Percentiles rank a stretch among this genome's conserved stretches.
These are phyloP conservation scores for Cladochytrium replicatum DNA, from an alignment of 192 early-diverging fungal species.

Conservation along the genomic window DNA sequence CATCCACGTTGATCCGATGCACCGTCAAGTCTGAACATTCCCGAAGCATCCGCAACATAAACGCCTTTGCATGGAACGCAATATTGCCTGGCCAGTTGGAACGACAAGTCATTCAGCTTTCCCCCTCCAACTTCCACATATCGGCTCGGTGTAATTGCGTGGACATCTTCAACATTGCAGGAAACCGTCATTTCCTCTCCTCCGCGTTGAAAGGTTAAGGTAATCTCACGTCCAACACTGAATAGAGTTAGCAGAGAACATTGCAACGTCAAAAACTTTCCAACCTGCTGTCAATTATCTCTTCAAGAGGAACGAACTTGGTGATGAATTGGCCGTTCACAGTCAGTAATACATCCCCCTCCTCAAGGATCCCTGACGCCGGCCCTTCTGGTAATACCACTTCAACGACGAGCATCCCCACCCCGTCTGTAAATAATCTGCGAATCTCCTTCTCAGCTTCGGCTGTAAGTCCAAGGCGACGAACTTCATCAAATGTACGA, in stretches of 20 bases:
- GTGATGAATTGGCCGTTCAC: constrained; percentile 65
- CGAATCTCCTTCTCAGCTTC: constrained; percentile 55
- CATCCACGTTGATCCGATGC: constrained; percentile 51
- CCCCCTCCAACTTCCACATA: constrained; percentile 82
- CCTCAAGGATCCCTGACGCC: constrained; percentile 52
- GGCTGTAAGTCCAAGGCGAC: constrained; percentile 54
- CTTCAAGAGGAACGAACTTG: constrained; percentile 72
- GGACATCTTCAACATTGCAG: constrained; percentile 58
- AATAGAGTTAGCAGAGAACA: constrained; percentile 2
- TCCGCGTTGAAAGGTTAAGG: constrained; percentile 59
- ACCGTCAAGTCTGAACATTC: constrained; percentile 64
- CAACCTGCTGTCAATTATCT: constrained; percentile 51
- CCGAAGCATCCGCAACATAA: constrained; percentile 57
- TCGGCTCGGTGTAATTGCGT: constrained; percentile 72
- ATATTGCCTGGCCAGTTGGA: constrained; percentile 43
- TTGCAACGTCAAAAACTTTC: constrained; percentile 5
- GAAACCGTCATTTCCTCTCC: constrained; percentile 51
- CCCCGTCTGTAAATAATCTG: constrained; percentile 47
- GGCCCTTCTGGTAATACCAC: constrained; percentile 65
- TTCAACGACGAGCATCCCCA: constrained; percentile 72
- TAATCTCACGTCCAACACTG: constrained; percentile 47
- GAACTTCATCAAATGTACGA: constrained; percentile 67
- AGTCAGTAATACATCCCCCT: constrained; percentile 63
- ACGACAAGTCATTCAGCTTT: constrained; percentile 45
- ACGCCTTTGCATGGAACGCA: constrained; percentile 56